Conservation (phyloP, 495 filamentous ascomycete species). For the Tuber microsphaerosporum region DNA sequence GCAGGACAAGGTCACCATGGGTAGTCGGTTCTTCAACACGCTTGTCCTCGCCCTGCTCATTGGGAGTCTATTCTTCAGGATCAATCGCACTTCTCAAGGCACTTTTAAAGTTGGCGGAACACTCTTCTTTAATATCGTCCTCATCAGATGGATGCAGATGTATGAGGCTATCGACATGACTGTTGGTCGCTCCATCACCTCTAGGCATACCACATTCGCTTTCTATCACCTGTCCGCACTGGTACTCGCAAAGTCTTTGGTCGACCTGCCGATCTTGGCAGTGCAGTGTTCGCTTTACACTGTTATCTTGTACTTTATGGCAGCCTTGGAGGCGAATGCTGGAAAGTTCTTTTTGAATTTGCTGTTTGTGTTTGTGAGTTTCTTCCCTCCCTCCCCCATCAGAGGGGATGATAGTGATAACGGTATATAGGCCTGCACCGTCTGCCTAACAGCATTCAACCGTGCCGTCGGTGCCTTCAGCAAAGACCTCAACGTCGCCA, state of each 20-base stretch:
- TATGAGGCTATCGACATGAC: constrained; percentile 40
- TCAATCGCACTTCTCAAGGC: constrained; percentile 52
- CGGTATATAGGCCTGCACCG: constrained; percentile 27
- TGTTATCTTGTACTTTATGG: constrained; percentile 62
- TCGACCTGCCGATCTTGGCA: constrained; percentile 60
- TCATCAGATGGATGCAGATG: constrained; percentile 46
- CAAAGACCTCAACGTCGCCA: constrained; percentile 50
- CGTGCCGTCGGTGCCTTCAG: constrained; percentile 49
- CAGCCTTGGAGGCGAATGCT: constrained; percentile 47
- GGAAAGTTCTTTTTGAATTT: constrained; percentile 52
- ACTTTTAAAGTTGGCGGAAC: constrained; percentile 53
- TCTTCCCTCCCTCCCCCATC: background rate
- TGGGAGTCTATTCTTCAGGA: constrained; percentile 65
- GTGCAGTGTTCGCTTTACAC: constrained; percentile 59
- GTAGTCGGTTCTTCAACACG: constrained; percentile 73
- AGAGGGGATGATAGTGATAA: background rate
- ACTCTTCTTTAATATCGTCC: constrained; percentile 54
- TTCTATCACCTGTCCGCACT: constrained; percentile 67
- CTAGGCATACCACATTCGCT: constrained; percentile 64
- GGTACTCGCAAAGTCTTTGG: constrained; percentile 61
- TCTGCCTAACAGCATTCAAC: constrained; percentile 52
- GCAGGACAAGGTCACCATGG: constrained; percentile 64
- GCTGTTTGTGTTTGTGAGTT: constrained; percentile 46
- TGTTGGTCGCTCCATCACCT: constrained; percentile 54
- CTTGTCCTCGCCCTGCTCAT: constrained; percentile 68